Evolutionary conservation across 768 basidiomycete genomes (phyloP), one percentile per base, ranked within the genome.

Genomic region (Hygrocybe coccinea): DNA sequence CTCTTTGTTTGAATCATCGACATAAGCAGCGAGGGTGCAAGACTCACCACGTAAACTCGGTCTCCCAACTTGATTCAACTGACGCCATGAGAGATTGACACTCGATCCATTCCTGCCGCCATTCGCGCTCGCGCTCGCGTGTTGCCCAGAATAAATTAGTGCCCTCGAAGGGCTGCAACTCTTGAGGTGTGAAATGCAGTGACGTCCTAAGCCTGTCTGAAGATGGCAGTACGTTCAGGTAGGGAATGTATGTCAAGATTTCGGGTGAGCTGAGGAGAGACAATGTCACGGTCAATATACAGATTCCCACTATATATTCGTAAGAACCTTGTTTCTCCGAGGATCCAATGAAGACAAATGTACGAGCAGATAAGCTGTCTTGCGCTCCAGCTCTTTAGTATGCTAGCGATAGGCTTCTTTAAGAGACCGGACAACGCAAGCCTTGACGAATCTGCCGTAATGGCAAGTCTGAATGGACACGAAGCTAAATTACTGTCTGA

Each of bases 61-160:
- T 67, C 0, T 71, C 80, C 79, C 80, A 82, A 1, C 64, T 63
- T 1, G 60, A 52, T 46, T 77, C 70, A 8, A 66, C 59, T n/a
- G 56, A 57, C 2, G 67, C 60, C 43, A 85, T 64, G 36, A 75
- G 59, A n/a, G 60, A 60, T 7, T 57, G 74, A 60, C 91, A 87
- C 36, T 74, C 67, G 11, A 61, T 61, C 83, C 84, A 89, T 64
- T 94, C 90, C 0, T 62, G 59, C 52, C 71, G 70, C 87, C 87
- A 89, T 4, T 78, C 78, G 2, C 70, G 69, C 58, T 77, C 68
- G 1, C 91, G 81, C 58, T 93, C 87, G 11, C 77, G 52, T 1
- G 89, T 84, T 0, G 92, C 93, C 2, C 87, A 84, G 59, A 83
- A 83, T 2, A 98, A 65, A 67, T 95, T 95, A 2, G 88, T 89